These are phyloP conservation scores for Plicaturopsis crispa DNA, from an alignment of 768 basidiomycete genomes.

Conservation along the genomic window DNA sequence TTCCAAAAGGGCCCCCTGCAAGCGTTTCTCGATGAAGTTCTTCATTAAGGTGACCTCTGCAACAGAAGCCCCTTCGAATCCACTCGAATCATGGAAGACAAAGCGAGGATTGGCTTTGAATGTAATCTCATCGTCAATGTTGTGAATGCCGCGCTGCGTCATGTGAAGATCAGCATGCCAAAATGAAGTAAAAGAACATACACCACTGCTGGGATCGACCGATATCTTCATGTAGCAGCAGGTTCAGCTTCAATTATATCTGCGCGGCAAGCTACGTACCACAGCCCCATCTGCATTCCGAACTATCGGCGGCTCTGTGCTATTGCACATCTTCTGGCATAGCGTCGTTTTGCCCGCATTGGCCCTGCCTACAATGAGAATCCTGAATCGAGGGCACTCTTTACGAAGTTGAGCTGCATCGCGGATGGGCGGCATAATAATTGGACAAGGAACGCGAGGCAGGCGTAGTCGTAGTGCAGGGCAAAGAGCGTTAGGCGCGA, in stretches of 20 bases:
- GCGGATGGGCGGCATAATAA: too few relatives aligned
- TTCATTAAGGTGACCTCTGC: constrained; percentile 8
- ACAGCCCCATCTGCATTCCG: constrained; percentile 6
- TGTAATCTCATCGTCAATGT: constrained; percentile 6
- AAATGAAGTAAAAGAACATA: too few relatives aligned
- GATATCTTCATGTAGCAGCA: too few relatives aligned
- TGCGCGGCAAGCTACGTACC: constrained; percentile 5
- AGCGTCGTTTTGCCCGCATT: constrained; percentile 19
- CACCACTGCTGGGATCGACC: too few relatives aligned
- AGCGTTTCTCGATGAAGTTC: constrained; percentile 8
- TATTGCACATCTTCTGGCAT: constrained; percentile 14
- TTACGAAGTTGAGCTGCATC: background rate
- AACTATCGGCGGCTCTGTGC: constrained; percentile 11
- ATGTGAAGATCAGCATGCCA: background rate
- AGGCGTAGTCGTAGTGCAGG: too few relatives aligned
- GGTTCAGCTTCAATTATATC: background rate
- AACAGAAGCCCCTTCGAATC: constrained; percentile 14
- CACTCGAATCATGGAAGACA: constrained; percentile 16
- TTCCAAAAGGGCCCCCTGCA: constrained; percentile 1
- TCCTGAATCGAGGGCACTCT: constrained; percentile 10
- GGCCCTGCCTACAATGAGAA: constrained; percentile 17
- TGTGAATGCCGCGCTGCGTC: constrained; percentile 4
- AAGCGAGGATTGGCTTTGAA: constrained; percentile 10
- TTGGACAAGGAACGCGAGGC: too few relatives aligned
- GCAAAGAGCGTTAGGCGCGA: too few relatives aligned